Evolutionary conservation across 257 asterid genomes (phyloP).

Genomic region (Plantago major): DNA sequence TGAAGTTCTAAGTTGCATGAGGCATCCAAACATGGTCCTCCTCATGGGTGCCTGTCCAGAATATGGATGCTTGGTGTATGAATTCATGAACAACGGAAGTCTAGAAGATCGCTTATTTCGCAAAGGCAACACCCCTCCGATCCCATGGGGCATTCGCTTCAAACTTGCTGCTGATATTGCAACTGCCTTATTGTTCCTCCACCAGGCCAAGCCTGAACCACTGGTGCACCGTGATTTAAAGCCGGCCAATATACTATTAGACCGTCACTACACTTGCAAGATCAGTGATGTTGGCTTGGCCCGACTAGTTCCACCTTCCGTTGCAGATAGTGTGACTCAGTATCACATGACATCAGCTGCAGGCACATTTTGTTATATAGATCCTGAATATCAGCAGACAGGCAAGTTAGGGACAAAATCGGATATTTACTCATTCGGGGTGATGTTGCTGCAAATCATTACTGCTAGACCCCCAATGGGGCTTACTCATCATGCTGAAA

Average conservation of each 20-base stretch:
- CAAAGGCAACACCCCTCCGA: constrained; percentile 65
- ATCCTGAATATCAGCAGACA: constrained; percentile 80
- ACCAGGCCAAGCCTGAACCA: constrained; percentile 81
- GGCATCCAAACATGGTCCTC: constrained; percentile 87
- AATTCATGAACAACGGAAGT: constrained; percentile 73
- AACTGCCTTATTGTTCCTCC: constrained; percentile 70
- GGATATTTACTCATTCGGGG: constrained; percentile 62
- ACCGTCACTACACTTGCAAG: constrained; percentile 59
- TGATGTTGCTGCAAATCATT: constrained; percentile 62
- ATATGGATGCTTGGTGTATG: constrained; percentile 82
- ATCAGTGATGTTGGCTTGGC: constrained; percentile 83
- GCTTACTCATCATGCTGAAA: constrained; percentile 57
- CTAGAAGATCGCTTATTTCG: constrained; percentile 66
- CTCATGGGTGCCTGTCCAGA: constrained; percentile 82
- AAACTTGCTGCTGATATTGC: constrained; percentile 67
- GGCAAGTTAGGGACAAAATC: constrained; percentile 75
- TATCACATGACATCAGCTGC: constrained; percentile 86
- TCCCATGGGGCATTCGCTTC: constrained; percentile 76
- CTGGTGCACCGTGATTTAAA: constrained; percentile 81
- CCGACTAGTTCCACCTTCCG: constrained; percentile 61
- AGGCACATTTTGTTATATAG: constrained; percentile 78
- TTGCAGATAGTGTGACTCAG: constrained; percentile 62
- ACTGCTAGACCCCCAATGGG: constrained; percentile 89
- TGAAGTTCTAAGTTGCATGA: constrained; percentile 60
- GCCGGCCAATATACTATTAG: constrained; percentile 72